phyloP scores from a whole-genome alignment of 164 flowering plant species.

The Tetracentron sinense region DNA sequence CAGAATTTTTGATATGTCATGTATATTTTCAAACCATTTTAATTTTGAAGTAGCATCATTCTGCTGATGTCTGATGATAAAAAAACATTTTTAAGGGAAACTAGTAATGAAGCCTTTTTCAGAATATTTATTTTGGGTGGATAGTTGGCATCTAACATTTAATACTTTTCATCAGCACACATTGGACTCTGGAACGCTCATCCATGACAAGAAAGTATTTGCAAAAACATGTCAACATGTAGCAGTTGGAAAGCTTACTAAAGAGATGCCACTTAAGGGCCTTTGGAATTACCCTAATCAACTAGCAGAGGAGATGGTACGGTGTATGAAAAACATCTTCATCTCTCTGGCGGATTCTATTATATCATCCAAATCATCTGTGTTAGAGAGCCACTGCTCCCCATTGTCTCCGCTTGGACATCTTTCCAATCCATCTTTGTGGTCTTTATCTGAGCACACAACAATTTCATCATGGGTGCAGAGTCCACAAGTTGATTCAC shows the following conservation, averaged over 20 bases:
- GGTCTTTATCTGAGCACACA: slow-evolving; percentile 56
- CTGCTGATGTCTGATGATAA: too few species aligned
- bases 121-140: too few species aligned
- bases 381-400: slow-evolving; percentile 29
- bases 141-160: slow-evolving; percentile 4
- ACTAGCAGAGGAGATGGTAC: slow-evolving; percentile 76
- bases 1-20: too few species aligned
- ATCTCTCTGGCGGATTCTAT: slow-evolving; percentile 59
- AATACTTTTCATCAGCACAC: slow-evolving; percentile 27
- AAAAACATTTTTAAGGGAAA: neutral
- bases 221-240: slow-evolving; percentile 18
- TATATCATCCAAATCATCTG: slow-evolving; percentile 33
- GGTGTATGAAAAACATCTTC: slow-evolving; percentile 75
- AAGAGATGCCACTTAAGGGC: slow-evolving; percentile 36
- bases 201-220: slow-evolving; percentile 17
- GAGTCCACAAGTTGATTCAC: slow-evolving; percentile 59
- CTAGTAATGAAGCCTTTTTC: neutral
- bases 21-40: too few species aligned
- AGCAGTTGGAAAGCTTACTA: slow-evolving; percentile 25
- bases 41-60: too few species aligned
- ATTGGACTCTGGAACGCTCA: slow-evolving; percentile 11
- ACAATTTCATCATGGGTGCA: slow-evolving; percentile 38
- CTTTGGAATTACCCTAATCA: slow-evolving; percentile 61
- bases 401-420: slow-evolving; percentile 48
- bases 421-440: slow-evolving; percentile 44